These are phyloP conservation scores for Abelmoschus esculentus DNA, from an alignment of 345 rosid species.

Conservation along the genomic window DNA sequence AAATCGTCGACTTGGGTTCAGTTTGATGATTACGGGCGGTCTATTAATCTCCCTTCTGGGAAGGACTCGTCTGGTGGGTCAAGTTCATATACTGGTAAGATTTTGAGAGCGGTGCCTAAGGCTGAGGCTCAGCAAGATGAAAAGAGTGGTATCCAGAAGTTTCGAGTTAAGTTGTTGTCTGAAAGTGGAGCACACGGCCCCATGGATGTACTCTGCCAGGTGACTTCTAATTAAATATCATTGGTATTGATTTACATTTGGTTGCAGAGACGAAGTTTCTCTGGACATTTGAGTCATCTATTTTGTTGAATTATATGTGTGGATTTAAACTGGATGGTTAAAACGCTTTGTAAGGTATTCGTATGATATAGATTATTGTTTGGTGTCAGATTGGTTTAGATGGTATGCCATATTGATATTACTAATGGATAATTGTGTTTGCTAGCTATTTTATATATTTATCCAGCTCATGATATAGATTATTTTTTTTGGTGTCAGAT, in stretches of 20 bases:
- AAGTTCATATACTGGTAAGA: slow-evolving; percentile 44
- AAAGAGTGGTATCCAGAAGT: slow-evolving; percentile 85
- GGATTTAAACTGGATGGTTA: neutral
- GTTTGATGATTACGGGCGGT: slow-evolving; percentile 91
- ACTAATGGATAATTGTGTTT: neutral
- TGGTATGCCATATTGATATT: neutral
- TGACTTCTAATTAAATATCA: slow-evolving; percentile 5
- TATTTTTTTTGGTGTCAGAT: slow-evolving; percentile 40
- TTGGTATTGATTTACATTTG: neutral
- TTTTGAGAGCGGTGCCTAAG: slow-evolving; percentile 87
- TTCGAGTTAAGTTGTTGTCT: slow-evolving; percentile 78
- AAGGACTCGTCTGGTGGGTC: slow-evolving; percentile 42
- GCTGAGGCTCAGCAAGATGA: slow-evolving; percentile 71
- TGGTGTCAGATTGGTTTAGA: neutral
- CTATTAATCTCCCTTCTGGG: slow-evolving; percentile 51
- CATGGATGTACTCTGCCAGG: slow-evolving; percentile 95
- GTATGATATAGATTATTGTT: neutral
- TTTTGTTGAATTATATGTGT: neutral
- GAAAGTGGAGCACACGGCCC: slow-evolving; percentile 85
- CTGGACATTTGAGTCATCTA: neutral
- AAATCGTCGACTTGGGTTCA: slow-evolving; percentile 58
- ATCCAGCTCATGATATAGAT: neutral
- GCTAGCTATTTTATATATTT: neutral
- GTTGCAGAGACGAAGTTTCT: neutral
- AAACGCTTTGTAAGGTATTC: neutral